Evolutionary conservation across 2,329 filamentous ascomycete genomes (phyloP).

Genomic region (Ophiostoma sp.): DNA sequence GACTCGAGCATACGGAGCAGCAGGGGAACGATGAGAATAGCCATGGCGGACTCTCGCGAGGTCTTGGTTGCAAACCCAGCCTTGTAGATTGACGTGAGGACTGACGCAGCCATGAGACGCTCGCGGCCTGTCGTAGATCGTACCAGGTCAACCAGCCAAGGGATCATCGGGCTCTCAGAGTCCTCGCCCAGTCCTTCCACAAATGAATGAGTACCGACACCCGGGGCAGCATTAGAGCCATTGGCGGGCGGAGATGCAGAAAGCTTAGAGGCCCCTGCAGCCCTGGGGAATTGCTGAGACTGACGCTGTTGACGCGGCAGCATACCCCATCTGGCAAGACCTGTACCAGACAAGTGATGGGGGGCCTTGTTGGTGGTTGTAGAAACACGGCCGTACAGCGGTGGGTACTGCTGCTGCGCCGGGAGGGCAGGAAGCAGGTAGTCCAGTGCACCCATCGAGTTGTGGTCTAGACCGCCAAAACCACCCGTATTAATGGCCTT

Average conservation of each 20-base stretch:
- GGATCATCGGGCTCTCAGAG: constrained; percentile 63
- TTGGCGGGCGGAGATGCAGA: background rate
- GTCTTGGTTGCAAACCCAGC: constrained; percentile 59
- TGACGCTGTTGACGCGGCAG: background rate
- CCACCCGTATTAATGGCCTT: constrained; percentile 50
- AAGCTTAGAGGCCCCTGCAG: background rate
- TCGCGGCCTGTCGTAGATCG: constrained; percentile 53
- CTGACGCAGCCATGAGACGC: constrained; percentile 61
- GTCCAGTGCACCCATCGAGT: constrained; percentile 55
- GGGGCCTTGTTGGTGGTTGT: background rate
- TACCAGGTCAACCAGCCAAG: constrained; percentile 64
- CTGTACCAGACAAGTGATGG: background rate
- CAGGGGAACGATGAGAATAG: constrained; percentile 63
- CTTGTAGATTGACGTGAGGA: constrained; percentile 65
- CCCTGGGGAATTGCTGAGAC: background rate
- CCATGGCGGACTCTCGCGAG: constrained; percentile 56
- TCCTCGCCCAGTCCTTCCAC: constrained; percentile 44
- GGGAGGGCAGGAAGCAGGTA: constrained; percentile 55
- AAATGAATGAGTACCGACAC: background rate
- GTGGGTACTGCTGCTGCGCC: constrained; percentile 35
- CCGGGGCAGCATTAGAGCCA: background rate
- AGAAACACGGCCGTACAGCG: background rate
- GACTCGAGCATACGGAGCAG: constrained; percentile 52
- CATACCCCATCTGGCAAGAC: background rate
- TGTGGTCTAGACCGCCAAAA: constrained; percentile 41